phyloP scores from a whole-genome alignment of 192 early-diverging fungal species.

The Gryganskiella cystojenkinii region DNA sequence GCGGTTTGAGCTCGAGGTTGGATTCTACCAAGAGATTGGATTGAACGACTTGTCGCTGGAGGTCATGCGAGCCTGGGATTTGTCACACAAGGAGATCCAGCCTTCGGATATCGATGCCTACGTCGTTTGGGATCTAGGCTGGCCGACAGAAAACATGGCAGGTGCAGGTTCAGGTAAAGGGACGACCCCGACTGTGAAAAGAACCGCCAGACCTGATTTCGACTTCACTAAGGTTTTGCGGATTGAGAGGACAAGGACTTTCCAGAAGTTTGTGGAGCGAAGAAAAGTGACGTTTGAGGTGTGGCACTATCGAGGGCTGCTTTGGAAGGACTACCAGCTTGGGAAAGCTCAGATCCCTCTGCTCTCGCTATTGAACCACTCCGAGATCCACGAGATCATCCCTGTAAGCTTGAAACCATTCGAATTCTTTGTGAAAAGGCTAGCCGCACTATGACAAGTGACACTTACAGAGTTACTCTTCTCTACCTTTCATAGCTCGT shows the following conservation, averaged over 20 bases:
- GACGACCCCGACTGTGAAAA: slow-evolving; percentile 61
- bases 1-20: slow-evolving; percentile 59
- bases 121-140: slow-evolving; percentile 81
- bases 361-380: slow-evolving; percentile 66
- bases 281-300: slow-evolving; percentile 78
- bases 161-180: slow-evolving; percentile 71
- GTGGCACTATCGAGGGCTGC: slow-evolving; percentile 70
- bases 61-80: slow-evolving; percentile 66
- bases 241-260: slow-evolving; percentile 69
- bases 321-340: slow-evolving; percentile 63
- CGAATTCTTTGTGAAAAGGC: neutral
- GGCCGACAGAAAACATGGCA: slow-evolving; percentile 69
- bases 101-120: slow-evolving; percentile 69
- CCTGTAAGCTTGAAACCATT: slow-evolving; percentile 58
- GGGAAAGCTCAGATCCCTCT: slow-evolving; percentile 70
- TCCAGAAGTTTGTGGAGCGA: slow-evolving; percentile 73
- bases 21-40: slow-evolving; percentile 62
- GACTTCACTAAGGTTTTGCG: slow-evolving; percentile 62
- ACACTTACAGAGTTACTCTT: neutral
- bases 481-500: slow-evolving; percentile 58
- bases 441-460: neutral
- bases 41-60: slow-evolving; percentile 74
- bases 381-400: slow-evolving; percentile 72
- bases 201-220: slow-evolving; percentile 61
- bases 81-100: slow-evolving; percentile 64